Conservation (phyloP, 805 yeast genomes). For the Candida peoriensis region DNA sequence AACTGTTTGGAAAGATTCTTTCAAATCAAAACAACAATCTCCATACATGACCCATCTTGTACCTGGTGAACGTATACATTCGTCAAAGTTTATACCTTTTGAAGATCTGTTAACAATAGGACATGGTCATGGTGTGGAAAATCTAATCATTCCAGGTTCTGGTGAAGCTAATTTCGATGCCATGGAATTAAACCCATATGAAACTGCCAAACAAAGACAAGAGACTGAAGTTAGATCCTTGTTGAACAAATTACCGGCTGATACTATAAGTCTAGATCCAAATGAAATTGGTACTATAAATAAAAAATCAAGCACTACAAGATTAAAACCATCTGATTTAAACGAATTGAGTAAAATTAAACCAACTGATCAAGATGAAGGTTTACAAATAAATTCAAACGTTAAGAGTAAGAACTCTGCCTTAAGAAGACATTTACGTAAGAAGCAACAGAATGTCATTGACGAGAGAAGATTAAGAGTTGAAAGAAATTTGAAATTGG, state of each 20-base stretch:
- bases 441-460: conserved; percentile 77
- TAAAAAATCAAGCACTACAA: conserved; percentile 53
- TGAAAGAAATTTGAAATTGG: conserved; percentile 67
- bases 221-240: conserved; percentile 83
- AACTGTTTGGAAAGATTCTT: conserved; percentile 87
- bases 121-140: conserved; percentile 69
- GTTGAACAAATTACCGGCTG: conserved; percentile 85
- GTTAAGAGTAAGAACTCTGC: conserved; percentile 80
- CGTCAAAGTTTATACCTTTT: conserved; percentile 77
- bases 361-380: conserved; percentile 38
- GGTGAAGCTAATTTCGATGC: conserved; percentile 99
- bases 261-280: conserved; percentile 90
- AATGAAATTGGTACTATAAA: conserved; percentile 80
- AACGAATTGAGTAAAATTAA: conserved; percentile 35
- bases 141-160: conserved; percentile 90
- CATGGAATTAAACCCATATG: conserved; percentile 87
- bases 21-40: conserved; percentile 62
- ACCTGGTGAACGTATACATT: conserved; percentile 70
- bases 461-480: conserved; percentile 79
- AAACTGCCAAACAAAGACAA: conserved; percentile 88
- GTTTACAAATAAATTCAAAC: conserved; percentile 46
- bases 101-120: conserved; percentile 96
- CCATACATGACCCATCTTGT: conserved; percentile 92
- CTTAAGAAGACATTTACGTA: conserved; percentile 72
- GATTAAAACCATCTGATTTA: conserved; percentile 60